Base-by-base conservation (phyloP, 306 rosid species). In the Corylus avellana region DNA sequence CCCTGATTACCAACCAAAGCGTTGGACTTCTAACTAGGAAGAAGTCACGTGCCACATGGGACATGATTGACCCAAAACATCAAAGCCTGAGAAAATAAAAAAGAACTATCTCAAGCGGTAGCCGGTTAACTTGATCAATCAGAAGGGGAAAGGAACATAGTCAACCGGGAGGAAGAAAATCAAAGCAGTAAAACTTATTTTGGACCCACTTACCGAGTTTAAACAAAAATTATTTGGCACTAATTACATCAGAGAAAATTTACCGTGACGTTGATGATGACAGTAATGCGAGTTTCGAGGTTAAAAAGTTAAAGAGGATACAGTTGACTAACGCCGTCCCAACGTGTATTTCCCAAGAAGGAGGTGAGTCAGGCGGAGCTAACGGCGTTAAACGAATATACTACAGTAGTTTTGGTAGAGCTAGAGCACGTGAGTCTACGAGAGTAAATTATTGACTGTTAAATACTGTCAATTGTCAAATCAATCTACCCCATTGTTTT, bases 31-130 rank as follows among this genome's bases (percentile, higher is more conserved):
- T 53, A 49, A 42, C 5, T 68, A 55, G 68, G 75, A 56, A 79
- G 59, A 67, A 72, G 48, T 76, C 82, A 80, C 81, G 77, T 84
- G 81, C 76, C 87, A 72, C 84, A 77, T 72, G 79, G 75, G 72
- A 76, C 81, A 64, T 20, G 44, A 39, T 75, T 39, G 8, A 32
- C 69, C 5, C 10, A 68, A 49, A 25, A 35, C 69, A n/a, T 10
- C 22, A 27, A n/a, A 32, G 22, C 70, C 39, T 61, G 35, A 22
- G 16, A 22, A 27, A 4, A 27, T 59, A 7, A 55, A 12, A 27
- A 4, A 35, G 4, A 14, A 32, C 13, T 37, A 12, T 63, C 32
- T 27, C 57, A n/a, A 72, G 74, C 61, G 61, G 81, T 27, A 50
- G 51, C 74, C 74, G 29, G 81, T 74, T 50, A 7, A 51, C 47